phyloP scores from a whole-genome alignment of 306 rosid genomes.

The Trifolium repens region DNA sequence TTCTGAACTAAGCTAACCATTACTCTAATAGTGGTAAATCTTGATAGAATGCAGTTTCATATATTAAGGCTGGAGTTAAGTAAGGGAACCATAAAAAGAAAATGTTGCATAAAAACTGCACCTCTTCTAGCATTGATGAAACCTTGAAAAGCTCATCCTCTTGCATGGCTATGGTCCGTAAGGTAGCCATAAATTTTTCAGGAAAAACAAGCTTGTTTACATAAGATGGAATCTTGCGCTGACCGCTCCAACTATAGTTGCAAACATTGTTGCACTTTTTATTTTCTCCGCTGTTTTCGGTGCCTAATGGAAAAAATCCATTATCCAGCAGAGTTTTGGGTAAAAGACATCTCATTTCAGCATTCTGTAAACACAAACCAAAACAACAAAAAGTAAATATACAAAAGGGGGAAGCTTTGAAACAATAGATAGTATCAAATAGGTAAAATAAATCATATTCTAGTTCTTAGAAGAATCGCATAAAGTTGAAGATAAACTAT shows the following conservation, averaged over 20 bases:
- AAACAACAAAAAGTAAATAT: background rate
- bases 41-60: background rate
- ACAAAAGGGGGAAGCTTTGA: background rate
- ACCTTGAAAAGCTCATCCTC: conserved; percentile 79
- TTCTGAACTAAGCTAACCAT: too few relatives aligned
- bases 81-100: background rate
- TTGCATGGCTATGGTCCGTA: conserved; percentile 90
- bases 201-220: conserved; percentile 79
- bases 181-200: conserved; percentile 71
- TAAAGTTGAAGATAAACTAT: conserved; percentile 24
- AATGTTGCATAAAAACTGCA: conserved; percentile 39
- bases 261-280: conserved; percentile 46
- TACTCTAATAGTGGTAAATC: too few relatives aligned
- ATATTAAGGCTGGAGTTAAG: background rate
- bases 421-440: conserved; percentile 7
- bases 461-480: conserved; percentile 9
- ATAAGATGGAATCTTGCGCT: conserved; percentile 80
- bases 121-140: conserved; percentile 90
- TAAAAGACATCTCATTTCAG: conserved; percentile 88
- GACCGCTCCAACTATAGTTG: conserved; percentile 95
- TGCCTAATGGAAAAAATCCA: conserved; percentile 67
- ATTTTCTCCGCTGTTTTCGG: conserved; percentile 48
- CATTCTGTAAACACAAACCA: conserved; percentile 65
- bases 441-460: conserved; percentile 13
- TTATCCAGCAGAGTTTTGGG: conserved; percentile 71